Base-by-base conservation (phyloP, 140 eudicot species). In the Cichorium intybus region DNA sequence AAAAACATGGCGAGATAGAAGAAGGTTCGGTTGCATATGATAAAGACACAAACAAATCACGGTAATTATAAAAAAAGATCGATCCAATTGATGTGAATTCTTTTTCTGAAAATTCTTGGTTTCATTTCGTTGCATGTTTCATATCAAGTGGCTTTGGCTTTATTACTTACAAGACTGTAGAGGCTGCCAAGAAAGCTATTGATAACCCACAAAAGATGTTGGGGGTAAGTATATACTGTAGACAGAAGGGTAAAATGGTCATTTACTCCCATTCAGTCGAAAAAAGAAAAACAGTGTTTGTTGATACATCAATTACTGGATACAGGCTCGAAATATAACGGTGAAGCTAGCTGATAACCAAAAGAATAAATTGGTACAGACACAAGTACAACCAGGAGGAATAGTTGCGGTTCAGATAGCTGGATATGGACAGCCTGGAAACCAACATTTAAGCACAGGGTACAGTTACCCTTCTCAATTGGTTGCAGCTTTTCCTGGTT, bases 21-120 rank as follows among this genome's bases (percentile, higher is more conserved):
- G 89, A 86, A 72, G 95, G 95, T 56, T 86, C 85, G 20, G 89
- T 86, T 61, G 95, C 95, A 34, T 86, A 83, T 80, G 87, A 83
- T 71, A 86, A 80, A 63, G 95, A 83, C 18, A 53, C 87, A n/a
- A 80, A 80, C 74, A 82, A 72, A 64, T 78, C 89, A 45, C 87
- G 95, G 89, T 86, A 77, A 52, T 16, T 57, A 27, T 27, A 27
- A 27, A 27, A 27, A 27, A 27, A 27, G 5, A 27, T 27, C 5
- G 5, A 27, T 27, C 5, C 31, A 27, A 4, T 27, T 27, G 5
- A 4, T 27, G 15, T 11, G 28, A 23, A 10, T 22, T 31, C 4
- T 46, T 29, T 29, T 49, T 69, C 53, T 37, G 66, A 59, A 15
- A 24, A 56, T 29, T 52, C 18, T 56, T 71, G 24, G 33, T 29